Base-by-base conservation (phyloP, 1,139 yeast genomes). In the Geotrichum australiense region DNA sequence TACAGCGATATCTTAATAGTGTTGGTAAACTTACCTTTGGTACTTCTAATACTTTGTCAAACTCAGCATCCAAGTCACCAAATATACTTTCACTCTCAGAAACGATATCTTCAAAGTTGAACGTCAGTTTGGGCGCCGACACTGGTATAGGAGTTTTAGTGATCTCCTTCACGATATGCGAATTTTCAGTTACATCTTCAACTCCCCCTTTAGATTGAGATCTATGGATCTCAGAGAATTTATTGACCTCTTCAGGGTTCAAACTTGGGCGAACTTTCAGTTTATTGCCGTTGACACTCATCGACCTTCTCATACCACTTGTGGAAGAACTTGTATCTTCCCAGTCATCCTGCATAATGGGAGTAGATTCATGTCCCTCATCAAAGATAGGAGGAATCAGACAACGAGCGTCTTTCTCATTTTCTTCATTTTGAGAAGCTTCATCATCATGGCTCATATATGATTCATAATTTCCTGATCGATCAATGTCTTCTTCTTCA, bases 11-110 rank as follows among this genome's bases (percentile, higher is more conserved):
- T 26, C 22, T 11, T 18, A 31, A 31, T 4, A 32, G 11, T 10
- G 16, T 19, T 8, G 14, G 22, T 12, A 29, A 23, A 41, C 54
- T 30, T 41, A 52, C 56, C 43, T 51, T 53, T 44, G 61, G 62
- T 1, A 33, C 46, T 23, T 57, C 55, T 29, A 64, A 47, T n/a
- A 63, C 57, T 35, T 52, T 55, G 26, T 65, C 68, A 48, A 67
- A 61, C 40, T 66, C 70, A 24, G 57, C 56, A 28, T 55, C 57
- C 35, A 67, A 38, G 32, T 69, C 73, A 35, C 61, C 65, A 51
- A 71, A 67, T 24, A 64, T 55, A 8, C 56, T 48, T 42, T 67
- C 71, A 31, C 66, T 70, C 19, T 41, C 45, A 5, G 45, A 36
- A 16, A 67, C 58, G 8, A 66, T 66, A 11, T 62, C 68, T 14